These are phyloP conservation scores for Capronia coronata DNA, from an alignment of 2,329 filamentous ascomycete species.

Conservation along the genomic window DNA sequence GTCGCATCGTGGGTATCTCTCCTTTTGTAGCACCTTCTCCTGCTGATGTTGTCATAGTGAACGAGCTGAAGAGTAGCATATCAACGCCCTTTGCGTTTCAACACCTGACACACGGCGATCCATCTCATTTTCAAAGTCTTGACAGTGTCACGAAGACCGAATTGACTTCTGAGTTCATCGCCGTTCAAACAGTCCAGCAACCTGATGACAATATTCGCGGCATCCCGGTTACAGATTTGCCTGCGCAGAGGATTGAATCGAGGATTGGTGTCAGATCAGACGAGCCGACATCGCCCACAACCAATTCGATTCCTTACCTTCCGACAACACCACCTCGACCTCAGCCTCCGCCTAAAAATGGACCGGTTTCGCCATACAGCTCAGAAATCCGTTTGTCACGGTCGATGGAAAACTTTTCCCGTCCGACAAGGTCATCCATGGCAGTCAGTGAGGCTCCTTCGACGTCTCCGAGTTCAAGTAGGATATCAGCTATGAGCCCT, in stretches of 20 bases:
- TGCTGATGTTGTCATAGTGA: constrained; percentile 31
- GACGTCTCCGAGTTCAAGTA: background rate
- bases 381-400: constrained; percentile 33
- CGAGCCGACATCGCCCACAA: constrained; percentile 23
- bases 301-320: constrained; percentile 32
- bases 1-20: constrained; percentile 17
- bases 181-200: constrained; percentile 48
- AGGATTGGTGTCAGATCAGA: constrained; percentile 6
- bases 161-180: constrained; percentile 49
- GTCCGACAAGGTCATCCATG: constrained; percentile 21
- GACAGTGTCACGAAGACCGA: constrained; percentile 48
- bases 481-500: constrained; percentile 13
- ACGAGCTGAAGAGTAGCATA: constrained; percentile 46
- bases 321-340: constrained; percentile 30
- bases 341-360: constrained; percentile 24
- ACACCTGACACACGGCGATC: constrained; percentile 55
- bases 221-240: constrained; percentile 40
- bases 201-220: constrained; percentile 46
- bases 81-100: constrained; percentile 60
- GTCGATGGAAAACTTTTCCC: constrained; percentile 49
- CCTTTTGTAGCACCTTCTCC: too few relatives aligned
- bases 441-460: constrained; percentile 14
- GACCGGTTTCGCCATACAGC: constrained; percentile 13
- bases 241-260: background rate
- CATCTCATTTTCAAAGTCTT: constrained; percentile 48